A percentile compares a stretch with the other conserved stretches of the same genome.
These are phyloP conservation scores for Torrubiellomyces zombiae DNA, from an alignment of 2,329 filamentous ascomycete genomes.

Conservation along the genomic window DNA sequence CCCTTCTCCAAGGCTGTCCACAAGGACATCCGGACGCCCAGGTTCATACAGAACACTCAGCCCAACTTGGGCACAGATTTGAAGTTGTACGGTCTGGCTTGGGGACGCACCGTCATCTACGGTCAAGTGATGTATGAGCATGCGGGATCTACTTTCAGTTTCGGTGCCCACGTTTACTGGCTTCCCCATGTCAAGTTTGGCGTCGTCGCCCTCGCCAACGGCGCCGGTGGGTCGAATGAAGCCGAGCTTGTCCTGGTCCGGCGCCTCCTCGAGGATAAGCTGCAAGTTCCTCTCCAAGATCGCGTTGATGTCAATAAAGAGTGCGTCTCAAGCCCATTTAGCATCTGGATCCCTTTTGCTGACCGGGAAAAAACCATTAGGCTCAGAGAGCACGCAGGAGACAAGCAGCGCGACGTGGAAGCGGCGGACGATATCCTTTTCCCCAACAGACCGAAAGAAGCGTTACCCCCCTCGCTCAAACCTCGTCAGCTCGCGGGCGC, in stretches of 20 bases:
- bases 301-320: slow-evolving; percentile 7
- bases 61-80: slow-evolving; percentile 5
- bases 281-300: slow-evolving; percentile 7
- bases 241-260: slow-evolving; percentile 10
- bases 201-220: slow-evolving; percentile 21
- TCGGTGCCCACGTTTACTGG: slow-evolving; percentile 14
- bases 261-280: slow-evolving; percentile 13
- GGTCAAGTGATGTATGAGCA: slow-evolving; percentile 15
- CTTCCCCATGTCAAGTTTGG: slow-evolving; percentile 14
- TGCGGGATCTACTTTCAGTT: slow-evolving; percentile 11
- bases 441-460: slow-evolving; percentile 17
- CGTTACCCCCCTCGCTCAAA: slow-evolving; percentile 18
- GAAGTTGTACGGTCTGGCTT: slow-evolving; percentile 14
- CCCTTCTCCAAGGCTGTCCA: slow-evolving; percentile 12
- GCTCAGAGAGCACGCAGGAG: no score
- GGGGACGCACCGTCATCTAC: slow-evolving; percentile 10
- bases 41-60: slow-evolving; percentile 11
- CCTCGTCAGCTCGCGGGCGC: slow-evolving; percentile 19
- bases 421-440: slow-evolving; percentile 18
- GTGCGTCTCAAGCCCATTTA: slow-evolving; percentile 7
- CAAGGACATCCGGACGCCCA: slow-evolving; percentile 13
- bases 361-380: not conserved
- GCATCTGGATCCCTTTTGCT: not conserved
- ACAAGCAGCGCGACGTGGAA: slow-evolving; percentile 11
- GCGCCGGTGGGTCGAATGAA: slow-evolving; percentile 20